Conservation (phyloP, 176 grass and related monocot species). For the Eragrostis curvula region DNA sequence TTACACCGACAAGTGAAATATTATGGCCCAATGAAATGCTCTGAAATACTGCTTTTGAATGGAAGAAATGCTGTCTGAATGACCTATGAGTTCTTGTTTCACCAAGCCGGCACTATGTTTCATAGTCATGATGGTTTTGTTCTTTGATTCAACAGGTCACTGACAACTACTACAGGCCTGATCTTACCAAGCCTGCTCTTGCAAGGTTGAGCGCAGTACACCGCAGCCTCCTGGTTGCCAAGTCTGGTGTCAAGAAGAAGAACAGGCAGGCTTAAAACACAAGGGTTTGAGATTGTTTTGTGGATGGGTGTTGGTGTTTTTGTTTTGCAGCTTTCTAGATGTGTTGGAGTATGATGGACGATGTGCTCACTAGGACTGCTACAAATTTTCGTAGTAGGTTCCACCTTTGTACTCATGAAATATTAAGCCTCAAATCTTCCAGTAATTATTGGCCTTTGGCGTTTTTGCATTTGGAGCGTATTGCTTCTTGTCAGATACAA, state of each 20-base stretch:
- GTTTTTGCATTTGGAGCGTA: not conserved
- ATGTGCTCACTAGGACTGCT: not conserved
- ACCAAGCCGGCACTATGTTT: not conserved
- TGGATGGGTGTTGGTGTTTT: not conserved
- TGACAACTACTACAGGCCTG: conserved; percentile 75
- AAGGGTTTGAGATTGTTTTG: not conserved
- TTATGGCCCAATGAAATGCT: too few species aligned
- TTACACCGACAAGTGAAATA: too few species aligned
- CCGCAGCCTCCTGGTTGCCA: conserved; percentile 77
- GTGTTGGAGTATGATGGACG: conserved; percentile 4
- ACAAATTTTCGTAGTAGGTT: conserved; percentile 4
- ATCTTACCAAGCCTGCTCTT: conserved; percentile 76
- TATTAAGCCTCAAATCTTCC: not conserved
- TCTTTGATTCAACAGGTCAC: conserved; percentile 47
- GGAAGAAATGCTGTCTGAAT: not conserved
- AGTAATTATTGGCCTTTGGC: not conserved
- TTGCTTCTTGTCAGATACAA: not conserved
- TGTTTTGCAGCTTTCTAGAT: conserved; percentile 25
- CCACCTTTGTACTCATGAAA: conserved; percentile 27
- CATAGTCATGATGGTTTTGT: not conserved
- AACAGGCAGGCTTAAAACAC: conserved; percentile 56
- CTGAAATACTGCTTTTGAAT: not conserved
- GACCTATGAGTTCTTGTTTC: not conserved
- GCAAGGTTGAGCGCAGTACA: conserved; percentile 65
- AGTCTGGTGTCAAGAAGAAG: conserved; percentile 84